Conservation (phyloP, 2,329 filamentous ascomycete species). For the Colletotrichum costaricense region DNA sequence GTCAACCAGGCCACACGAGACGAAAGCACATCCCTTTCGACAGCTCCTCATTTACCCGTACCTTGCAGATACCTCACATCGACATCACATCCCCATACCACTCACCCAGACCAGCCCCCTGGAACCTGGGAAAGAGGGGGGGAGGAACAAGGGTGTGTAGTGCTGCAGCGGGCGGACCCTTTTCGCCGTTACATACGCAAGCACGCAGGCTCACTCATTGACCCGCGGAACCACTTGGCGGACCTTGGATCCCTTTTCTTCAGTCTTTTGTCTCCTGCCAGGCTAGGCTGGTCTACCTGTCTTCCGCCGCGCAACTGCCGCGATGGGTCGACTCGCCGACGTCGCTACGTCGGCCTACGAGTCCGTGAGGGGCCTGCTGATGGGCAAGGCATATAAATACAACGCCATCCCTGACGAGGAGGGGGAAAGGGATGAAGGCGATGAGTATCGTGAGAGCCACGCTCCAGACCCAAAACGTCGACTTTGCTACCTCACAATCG, state of each 20-base stretch:
- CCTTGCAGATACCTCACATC: conserved; percentile 14
- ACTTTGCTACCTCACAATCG: conserved; percentile 38
- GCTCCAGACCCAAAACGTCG: conserved; percentile 36
- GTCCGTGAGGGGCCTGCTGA: conserved; percentile 37
- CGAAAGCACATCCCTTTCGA: background rate
- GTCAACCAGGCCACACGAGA: background rate
- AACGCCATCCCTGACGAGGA: conserved; percentile 40
- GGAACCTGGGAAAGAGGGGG: background rate
- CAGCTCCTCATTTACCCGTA: background rate
- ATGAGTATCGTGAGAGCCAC: conserved; percentile 15
- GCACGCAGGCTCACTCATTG: background rate
- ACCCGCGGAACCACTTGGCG: conserved; percentile 11
- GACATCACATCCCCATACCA: background rate
- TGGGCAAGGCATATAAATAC: conserved; percentile 42
- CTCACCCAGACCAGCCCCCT: background rate
- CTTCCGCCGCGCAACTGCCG: background rate
- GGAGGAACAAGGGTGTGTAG: conserved; percentile 6
- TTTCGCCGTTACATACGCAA: conserved; percentile 4
- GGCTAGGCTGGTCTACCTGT: background rate
- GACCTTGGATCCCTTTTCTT: background rate
- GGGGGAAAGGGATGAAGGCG: conserved; percentile 21
- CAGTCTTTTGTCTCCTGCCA: background rate
- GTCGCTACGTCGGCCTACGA: conserved; percentile 20
- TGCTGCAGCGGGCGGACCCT: conserved; percentile 9
- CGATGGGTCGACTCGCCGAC: conserved; percentile 31